A percentile compares a stretch with the other conserved stretches of the same genome.
phyloP scores from a whole-genome alignment of 1,284 basidiomycete species.

The Cryptococcus jaspeensis region DNA sequence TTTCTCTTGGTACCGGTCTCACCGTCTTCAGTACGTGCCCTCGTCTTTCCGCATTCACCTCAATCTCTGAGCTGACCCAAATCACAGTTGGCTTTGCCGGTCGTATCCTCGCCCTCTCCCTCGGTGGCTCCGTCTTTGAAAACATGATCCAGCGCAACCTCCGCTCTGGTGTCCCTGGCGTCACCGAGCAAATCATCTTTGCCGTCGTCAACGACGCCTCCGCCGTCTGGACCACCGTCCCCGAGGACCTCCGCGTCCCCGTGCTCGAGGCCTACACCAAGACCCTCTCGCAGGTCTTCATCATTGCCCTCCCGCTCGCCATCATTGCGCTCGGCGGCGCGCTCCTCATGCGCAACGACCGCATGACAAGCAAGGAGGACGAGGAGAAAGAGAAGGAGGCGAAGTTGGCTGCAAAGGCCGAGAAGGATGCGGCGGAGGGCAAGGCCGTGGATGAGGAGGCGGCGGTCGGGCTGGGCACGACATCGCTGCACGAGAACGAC shows the following conservation, averaged over 20 bases:
- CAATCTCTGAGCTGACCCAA: not conserved
- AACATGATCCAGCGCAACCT: constrained; percentile 46
- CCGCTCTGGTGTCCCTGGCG: constrained; percentile 26
- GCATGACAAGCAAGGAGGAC: constrained; percentile 38
- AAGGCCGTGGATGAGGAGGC: not conserved
- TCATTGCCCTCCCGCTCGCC: constrained; percentile 43
- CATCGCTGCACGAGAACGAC: too few species aligned
- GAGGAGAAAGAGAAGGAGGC: constrained; percentile 30
- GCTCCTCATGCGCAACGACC: constrained; percentile 39
- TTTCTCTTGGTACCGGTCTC: constrained; percentile 40
- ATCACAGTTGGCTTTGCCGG: constrained; percentile 40
- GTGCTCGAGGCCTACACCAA: constrained; percentile 43
- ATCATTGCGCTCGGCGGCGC: constrained; percentile 34
- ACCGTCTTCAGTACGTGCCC: constrained; percentile 33
- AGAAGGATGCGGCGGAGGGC: constrained; percentile 13
- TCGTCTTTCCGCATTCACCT: not conserved
- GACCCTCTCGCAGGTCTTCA: constrained; percentile 39
- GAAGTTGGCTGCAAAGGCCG: constrained; percentile 9
- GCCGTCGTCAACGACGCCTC: constrained; percentile 35
- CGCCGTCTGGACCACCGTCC: constrained; percentile 38
- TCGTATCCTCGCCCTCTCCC: constrained; percentile 47
- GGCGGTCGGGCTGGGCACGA: too few species aligned
- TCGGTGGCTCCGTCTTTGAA: constrained; percentile 48
- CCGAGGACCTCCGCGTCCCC: constrained; percentile 24
- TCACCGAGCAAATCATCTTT: constrained; percentile 19